phyloP scores from a whole-genome alignment of 1,284 basidiomycete species.

The Cutaneotrichosporon sp. region DNA sequence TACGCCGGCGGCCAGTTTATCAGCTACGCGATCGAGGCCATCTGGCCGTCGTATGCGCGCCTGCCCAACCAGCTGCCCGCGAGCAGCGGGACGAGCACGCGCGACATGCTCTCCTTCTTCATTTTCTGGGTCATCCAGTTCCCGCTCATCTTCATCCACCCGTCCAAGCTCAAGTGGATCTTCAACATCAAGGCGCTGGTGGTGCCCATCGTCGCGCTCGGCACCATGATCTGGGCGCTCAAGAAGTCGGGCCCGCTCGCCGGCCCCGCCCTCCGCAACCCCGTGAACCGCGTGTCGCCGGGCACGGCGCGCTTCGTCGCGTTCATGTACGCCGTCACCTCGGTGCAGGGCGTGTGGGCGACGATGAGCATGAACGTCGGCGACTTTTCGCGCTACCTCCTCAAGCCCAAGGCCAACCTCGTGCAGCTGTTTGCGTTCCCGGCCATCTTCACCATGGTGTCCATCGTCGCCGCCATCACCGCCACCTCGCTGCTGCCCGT shows the following conservation, averaged over 20 bases:
- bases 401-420: slow-evolving; percentile 52
- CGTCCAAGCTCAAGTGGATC: slow-evolving; percentile 69
- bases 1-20: slow-evolving; percentile 49
- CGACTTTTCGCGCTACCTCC: slow-evolving; percentile 53
- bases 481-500: slow-evolving; percentile 61
- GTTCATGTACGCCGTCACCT: slow-evolving; percentile 41
- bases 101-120: slow-evolving; percentile 66
- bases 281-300: slow-evolving; percentile 28
- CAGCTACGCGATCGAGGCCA: slow-evolving; percentile 68
- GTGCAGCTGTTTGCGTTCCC: slow-evolving; percentile 71
- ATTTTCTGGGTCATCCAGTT: slow-evolving; percentile 65
- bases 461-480: slow-evolving; percentile 65
- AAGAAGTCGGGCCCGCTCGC: slow-evolving; percentile 35
- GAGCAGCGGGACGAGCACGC: slow-evolving; percentile 65
- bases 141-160: slow-evolving; percentile 73
- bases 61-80: slow-evolving; percentile 66
- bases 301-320: slow-evolving; percentile 41
- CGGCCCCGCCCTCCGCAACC: slow-evolving; percentile 2
- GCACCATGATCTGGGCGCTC: slow-evolving; percentile 66
- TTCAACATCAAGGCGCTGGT: slow-evolving; percentile 67
- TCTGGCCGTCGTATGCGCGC: slow-evolving; percentile 69
- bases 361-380: slow-evolving; percentile 66
- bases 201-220: slow-evolving; percentile 67
- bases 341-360: slow-evolving; percentile 44
- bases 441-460: slow-evolving; percentile 59